Conservation (phyloP, 371 early-diverging fungal genomes). For the Scutellospora calospora region DNA sequence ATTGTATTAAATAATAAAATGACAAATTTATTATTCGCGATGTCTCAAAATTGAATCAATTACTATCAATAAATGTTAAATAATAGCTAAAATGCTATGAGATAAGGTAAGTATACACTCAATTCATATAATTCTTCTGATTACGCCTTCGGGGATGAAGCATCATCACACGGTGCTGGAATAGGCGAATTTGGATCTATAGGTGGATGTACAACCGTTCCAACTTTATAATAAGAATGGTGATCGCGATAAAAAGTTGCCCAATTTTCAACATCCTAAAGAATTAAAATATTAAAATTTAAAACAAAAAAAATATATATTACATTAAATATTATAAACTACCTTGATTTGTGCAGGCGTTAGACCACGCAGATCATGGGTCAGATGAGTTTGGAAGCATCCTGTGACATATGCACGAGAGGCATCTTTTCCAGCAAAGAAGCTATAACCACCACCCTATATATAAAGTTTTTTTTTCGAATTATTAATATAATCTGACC, state of each 20-base stretch:
- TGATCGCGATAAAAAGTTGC: conserved; percentile 85
- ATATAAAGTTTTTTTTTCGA: neutral
- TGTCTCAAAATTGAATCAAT: no score
- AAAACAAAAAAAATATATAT: neutral
- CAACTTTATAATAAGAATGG: conserved; percentile 87
- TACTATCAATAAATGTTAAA: no score
- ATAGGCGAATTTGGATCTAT: conserved; percentile 84
- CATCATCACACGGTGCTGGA: conserved; percentile 70
- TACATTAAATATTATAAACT: neutral
- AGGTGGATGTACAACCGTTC: conserved; percentile 79
- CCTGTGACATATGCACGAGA: conserved; percentile 95
- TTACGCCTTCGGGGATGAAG: neutral
- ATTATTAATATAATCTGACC: no score
- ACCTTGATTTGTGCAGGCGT: conserved; percentile 72
- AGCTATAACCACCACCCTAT: conserved; percentile 81
- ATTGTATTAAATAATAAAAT: no score
- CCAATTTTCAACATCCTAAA: conserved; percentile 83
- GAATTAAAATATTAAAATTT: neutral
- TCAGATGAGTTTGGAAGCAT: conserved; percentile 91
- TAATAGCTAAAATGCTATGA: no score
- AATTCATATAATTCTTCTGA: no score
- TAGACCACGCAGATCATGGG: conserved; percentile 92
- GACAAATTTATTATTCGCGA: no score
- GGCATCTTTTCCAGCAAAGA: conserved; percentile 95
- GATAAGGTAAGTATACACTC: no score